Base-by-base conservation (phyloP, 2,329 filamentous ascomycete genomes). In the Alternaria postmessia region DNA sequence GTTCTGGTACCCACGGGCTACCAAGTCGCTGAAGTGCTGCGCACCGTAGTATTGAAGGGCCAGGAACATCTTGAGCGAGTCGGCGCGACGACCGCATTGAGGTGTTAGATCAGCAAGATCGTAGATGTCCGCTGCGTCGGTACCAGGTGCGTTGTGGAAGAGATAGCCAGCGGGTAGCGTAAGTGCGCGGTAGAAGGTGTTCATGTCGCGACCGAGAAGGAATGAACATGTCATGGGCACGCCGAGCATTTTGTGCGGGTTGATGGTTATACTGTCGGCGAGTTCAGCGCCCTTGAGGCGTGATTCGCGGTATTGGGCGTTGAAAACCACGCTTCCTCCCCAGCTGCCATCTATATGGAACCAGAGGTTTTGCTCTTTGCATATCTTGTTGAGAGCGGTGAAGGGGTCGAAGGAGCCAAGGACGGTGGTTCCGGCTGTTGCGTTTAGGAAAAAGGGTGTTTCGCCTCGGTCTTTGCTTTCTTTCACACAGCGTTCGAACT, bases 241-340 rank as follows among this genome's bases (percentile, higher is more conserved):
- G 59, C 92, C 92, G 75, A 98, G 86, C 95, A 98, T 98, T 81
- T 98, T 98, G 81, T 99, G 95, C 58, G 95, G 94, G 78, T 96
- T 98, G 55, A 97, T 87, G 2, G 93, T 92, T 39, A 98, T 83
- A 14, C 89, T 92, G 78, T 97, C 86, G 9, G 94, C 95, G 41
- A 90, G 84, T 44, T 93, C 85, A 2, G 86, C 83, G 14, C 94
- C 94, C 1, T 81, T 77, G 9, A 98, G 81, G 74, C 93, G 91
- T 54, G 81, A 69, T 46, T 81, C 82, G 43, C 91, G 66, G n/a
- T 83, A 71, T 0, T 88, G 91, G 80, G 55, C 14, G 63, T 71
- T 72, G 69, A 98, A 97, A 65, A 92, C 85, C 60, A 91, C 92
- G 1, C 89, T 86, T 0, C 93, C 94, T 66, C 95, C 95, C 94